Percentiles rank a stretch among this genome's conserved stretches.
phyloP scores from a whole-genome alignment of 805 yeast genomes.

The Candida sphagnicola region DNA sequence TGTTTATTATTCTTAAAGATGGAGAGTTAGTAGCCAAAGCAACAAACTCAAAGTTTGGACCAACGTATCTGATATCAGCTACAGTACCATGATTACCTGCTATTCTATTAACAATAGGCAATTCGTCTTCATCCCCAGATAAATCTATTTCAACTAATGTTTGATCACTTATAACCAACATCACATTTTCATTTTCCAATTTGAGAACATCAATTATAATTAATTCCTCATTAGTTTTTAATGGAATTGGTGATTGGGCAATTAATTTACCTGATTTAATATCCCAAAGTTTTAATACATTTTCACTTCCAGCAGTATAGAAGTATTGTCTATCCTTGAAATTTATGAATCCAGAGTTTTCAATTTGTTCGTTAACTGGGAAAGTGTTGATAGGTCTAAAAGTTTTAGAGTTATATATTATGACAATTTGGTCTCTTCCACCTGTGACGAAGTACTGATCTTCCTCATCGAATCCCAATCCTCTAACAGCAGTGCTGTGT shows the following conservation, averaged over 20 bases:
- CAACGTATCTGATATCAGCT: constrained; percentile 81
- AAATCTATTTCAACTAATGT: constrained; percentile 54
- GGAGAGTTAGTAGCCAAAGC: constrained; percentile 96
- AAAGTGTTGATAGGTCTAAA: constrained; percentile 60
- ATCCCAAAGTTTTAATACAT: constrained; percentile 65
- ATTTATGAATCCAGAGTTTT: constrained; percentile 55
- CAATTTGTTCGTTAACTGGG: constrained; percentile 71
- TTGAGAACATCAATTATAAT: constrained; percentile 58
- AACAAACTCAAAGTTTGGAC: constrained; percentile 52
- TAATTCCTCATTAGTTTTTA: constrained; percentile 66
- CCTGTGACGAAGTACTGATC: constrained; percentile 67
- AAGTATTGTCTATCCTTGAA: constrained; percentile 29
- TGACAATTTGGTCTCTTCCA: constrained; percentile 81
- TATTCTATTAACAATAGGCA: constrained; percentile 51
- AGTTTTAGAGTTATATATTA: constrained; percentile 52
- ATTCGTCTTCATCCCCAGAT: constrained; percentile 10
- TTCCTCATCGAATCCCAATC: constrained; percentile 56
- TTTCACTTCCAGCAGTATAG: constrained; percentile 79
- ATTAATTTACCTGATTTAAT: constrained; percentile 43
- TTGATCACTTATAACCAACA: constrained; percentile 77
- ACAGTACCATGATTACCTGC: constrained; percentile 96
- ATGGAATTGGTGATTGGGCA: constrained; percentile 44
- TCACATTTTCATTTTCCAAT: constrained; percentile 27
- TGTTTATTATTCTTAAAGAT: constrained; percentile 69
- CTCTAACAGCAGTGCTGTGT: constrained; percentile 84